phyloP scores from a whole-genome alignment of 345 rosid genomes.

The Camelina laxa region DNA sequence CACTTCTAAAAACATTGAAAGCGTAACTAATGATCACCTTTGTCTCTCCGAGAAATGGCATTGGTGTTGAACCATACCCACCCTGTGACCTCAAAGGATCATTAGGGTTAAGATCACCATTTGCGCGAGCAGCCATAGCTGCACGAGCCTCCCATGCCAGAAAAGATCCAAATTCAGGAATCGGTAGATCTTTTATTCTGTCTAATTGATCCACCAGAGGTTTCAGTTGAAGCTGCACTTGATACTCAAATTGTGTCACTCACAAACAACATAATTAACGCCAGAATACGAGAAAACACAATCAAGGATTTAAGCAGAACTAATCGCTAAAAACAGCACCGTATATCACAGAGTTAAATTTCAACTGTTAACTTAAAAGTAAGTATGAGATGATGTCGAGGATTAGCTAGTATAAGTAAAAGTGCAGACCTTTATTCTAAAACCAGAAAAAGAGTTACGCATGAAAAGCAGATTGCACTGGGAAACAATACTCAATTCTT shows the following conservation, averaged over 20 bases:
- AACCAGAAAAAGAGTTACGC: not conserved
- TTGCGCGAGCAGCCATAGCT: conserved; percentile 64
- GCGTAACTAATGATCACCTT: conserved; percentile 53
- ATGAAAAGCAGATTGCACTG: not conserved
- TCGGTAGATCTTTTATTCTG: conserved; percentile 78
- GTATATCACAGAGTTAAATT: conserved; percentile 12
- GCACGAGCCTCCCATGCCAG: conserved; percentile 95
- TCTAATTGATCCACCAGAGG: conserved; percentile 75
- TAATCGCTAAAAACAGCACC: conserved; percentile 19
- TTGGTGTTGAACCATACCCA: conserved; percentile 80
- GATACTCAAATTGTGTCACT: conserved; percentile 28
- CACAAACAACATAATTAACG: conserved; percentile 9
- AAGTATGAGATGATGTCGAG: not conserved
- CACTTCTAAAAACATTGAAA: conserved; percentile 27
- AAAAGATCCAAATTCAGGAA: conserved; percentile 79
- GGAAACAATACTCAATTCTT: conserved; percentile 8
- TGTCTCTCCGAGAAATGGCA: conserved; percentile 91
- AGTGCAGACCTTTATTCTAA: conserved; percentile 13
- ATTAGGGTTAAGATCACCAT: conserved; percentile 66
- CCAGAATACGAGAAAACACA: not conserved
- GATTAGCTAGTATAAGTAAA: not conserved
- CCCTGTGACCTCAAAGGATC: conserved; percentile 80
- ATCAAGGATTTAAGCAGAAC: not conserved
- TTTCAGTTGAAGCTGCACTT: conserved; percentile 73
- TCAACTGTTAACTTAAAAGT: not conserved